A percentile compares a stretch with the other conserved stretches of the same genome.
phyloP scores from a whole-genome alignment of 768 basidiomycete species.

The Rhizopogon rudus region DNA sequence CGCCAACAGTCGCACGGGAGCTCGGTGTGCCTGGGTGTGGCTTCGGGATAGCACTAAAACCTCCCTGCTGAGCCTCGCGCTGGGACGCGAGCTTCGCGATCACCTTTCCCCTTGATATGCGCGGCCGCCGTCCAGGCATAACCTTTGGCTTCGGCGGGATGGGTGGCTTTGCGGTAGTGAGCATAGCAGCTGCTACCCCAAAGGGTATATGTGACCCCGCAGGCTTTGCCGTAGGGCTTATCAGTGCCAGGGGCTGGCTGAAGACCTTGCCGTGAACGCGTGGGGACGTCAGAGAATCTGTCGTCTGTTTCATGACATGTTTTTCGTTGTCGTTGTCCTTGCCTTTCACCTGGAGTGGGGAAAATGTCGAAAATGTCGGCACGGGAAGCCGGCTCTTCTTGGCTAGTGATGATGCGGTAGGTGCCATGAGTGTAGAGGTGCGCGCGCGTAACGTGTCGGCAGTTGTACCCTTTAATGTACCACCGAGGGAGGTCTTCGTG shows the following conservation, averaged over 20 bases:
- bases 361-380: constrained; percentile 9
- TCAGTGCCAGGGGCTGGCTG: constrained; percentile 38
- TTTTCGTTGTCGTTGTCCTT: constrained; percentile 7
- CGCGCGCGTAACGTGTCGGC: constrained; percentile 18
- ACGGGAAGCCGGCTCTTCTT: constrained; percentile 35
- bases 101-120: constrained; percentile 78
- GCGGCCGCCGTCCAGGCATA: constrained; percentile 53
- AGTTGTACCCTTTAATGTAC: constrained; percentile 6
- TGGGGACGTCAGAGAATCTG: constrained; percentile 26
- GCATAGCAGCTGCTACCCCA: constrained; percentile 22
- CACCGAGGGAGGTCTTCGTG: constrained; percentile 14
- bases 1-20: constrained; percentile 14
- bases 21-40: constrained; percentile 8
- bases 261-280: constrained; percentile 40
- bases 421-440: constrained; percentile 53
- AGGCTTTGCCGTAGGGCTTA: constrained; percentile 15
- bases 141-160: constrained; percentile 25
- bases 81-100: constrained; percentile 74
- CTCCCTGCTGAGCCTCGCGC: constrained; percentile 38
- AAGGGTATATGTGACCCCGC: constrained; percentile 24
- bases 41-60: constrained; percentile 11
- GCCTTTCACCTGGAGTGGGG: constrained; percentile 10
- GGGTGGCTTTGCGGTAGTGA: constrained; percentile 12
- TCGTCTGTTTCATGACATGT: constrained; percentile 26
- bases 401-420: constrained; percentile 74